phyloP scores from a whole-genome alignment of 1,139 yeast species.

The Meyerozyma carpophila region DNA sequence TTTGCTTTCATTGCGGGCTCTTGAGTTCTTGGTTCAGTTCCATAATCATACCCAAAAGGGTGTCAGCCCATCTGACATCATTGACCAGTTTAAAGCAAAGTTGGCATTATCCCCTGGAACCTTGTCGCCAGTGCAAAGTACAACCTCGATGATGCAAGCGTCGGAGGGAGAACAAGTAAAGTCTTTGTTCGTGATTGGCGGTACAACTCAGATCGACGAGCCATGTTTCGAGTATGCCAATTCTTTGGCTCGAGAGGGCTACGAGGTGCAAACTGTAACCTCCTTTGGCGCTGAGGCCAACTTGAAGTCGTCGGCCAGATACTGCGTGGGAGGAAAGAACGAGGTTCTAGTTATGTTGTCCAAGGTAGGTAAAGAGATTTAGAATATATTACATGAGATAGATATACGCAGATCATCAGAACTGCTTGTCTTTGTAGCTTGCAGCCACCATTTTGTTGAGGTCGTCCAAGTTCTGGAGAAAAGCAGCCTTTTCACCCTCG shows the following conservation, averaged over 20 bases:
- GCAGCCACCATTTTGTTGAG: constrained; percentile 45
- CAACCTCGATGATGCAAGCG: not conserved
- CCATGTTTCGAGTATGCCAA: constrained; percentile 61
- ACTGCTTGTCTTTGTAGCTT: constrained; percentile 40
- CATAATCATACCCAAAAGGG: constrained; percentile 15
- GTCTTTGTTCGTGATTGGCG: constrained; percentile 58
- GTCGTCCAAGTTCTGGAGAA: constrained; percentile 45
- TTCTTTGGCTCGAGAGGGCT: constrained; percentile 28
- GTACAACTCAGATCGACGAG: constrained; percentile 66
- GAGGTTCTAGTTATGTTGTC: constrained; percentile 57
- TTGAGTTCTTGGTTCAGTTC: constrained; percentile 40
- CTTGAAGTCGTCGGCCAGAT: constrained; percentile 58
- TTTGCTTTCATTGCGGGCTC: constrained; percentile 48
- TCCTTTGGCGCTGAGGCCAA: constrained; percentile 33
- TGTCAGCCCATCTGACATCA: not conserved
- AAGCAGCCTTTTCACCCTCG: constrained; percentile 39
- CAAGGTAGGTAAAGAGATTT: constrained; percentile 6
- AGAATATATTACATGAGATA: constrained; percentile 1
- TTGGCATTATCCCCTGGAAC: not conserved
- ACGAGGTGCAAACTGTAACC: constrained; percentile 57
- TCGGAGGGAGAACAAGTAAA: constrained; percentile 18
- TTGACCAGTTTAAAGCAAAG: not conserved
- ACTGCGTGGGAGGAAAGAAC: constrained; percentile 71
- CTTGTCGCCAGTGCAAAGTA: not conserved
- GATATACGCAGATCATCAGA: constrained; percentile 9